Base-by-base conservation (phyloP, 192 early-diverging fungal genomes). In the Jimgerdemannia flammicorona region DNA sequence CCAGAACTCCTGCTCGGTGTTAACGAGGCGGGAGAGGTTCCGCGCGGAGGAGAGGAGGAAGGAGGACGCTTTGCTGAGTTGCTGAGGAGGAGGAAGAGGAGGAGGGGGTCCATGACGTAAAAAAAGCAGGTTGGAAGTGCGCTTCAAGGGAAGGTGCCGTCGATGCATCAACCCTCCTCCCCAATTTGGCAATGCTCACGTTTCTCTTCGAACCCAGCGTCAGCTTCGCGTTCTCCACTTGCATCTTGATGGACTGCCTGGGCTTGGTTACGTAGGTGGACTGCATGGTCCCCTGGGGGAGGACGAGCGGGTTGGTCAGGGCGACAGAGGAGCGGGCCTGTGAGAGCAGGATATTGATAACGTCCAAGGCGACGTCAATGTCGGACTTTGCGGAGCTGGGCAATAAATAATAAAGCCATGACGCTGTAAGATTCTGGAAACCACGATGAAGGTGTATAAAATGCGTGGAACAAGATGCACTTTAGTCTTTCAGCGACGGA, bases 261-360 rank as follows among this genome's bases (percentile, higher is more conserved):
- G 81, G 81, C 69, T 78, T 82, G 41, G 81, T 70, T 3, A 82
- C 81, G 72, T 82, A 82, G 3, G 81, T 82, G 3, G 81, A 77
- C 29, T 75, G 75, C 39, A 82, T 40, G n/a, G 81, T 66, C 4
- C 75, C 77, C 4, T 74, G 69, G 40, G 81, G 81, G 29, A 82
- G 41, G 19, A 82, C 81, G 44, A 82, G 59, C 69, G 78, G 72
- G 3, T 81, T 81, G 14, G 66, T 44, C 6, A 69, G 39, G 0
- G 77, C 29, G n/a, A 64, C 66, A 20, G 44, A 42, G 43, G 29
- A 67, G 14, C 49, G 49, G 6, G 49, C 8, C 71, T 43, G 44
- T n/a, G 73, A 74, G 4, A 74, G 14, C 18, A 82, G 66, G 40
- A 81, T 78, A 18, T 82, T 82, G 44, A 82, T 82, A 3, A 82